Percentiles rank a stretch among this genome's conserved stretches.
Evolutionary conservation across 2,329 filamentous ascomycete species (phyloP).

Genomic region (Magnaporthales sp.): DNA sequence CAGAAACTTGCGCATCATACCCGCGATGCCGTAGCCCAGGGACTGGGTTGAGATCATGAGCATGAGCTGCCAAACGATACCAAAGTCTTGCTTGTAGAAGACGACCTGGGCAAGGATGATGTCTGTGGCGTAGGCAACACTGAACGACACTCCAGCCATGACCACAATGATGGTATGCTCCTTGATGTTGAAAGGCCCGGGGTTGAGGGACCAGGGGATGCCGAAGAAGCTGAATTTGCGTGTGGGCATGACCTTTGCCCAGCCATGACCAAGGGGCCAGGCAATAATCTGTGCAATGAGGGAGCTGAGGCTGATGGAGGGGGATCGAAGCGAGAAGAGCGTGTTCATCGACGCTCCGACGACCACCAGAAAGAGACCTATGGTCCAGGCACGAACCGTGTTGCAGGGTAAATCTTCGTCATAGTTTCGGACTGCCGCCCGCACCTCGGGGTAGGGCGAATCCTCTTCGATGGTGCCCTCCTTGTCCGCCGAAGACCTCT

Average conservation of each 20-base stretch:
- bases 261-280: constrained; percentile 53
- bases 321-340: constrained; percentile 52
- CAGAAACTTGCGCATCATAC: constrained; percentile 56
- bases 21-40: constrained; percentile 60
- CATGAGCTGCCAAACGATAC: constrained; percentile 56
- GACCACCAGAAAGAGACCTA: constrained; percentile 47
- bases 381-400: constrained; percentile 56
- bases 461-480: constrained; percentile 37
- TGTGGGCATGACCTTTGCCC: constrained; percentile 47
- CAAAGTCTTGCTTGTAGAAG: constrained; percentile 65
- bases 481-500: constrained; percentile 13
- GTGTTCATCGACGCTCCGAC: constrained; percentile 54
- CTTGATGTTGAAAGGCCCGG: constrained; percentile 62
- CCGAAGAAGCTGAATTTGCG: constrained; percentile 43
- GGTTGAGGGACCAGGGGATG: constrained; percentile 49
- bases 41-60: constrained; percentile 62
- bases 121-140: constrained; percentile 63
- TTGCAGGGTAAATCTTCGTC: constrained; percentile 59
- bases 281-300: constrained; percentile 56
- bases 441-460: constrained; percentile 59
- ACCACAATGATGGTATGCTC: constrained; percentile 61
- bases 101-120: constrained; percentile 62
- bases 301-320: constrained; percentile 50
- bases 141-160: constrained; percentile 65
- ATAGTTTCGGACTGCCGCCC: constrained; percentile 54